These are phyloP conservation scores for Pseudogymnoascus sp. DNA, from an alignment of 2,329 filamentous ascomycete species.

Conservation along the genomic window DNA sequence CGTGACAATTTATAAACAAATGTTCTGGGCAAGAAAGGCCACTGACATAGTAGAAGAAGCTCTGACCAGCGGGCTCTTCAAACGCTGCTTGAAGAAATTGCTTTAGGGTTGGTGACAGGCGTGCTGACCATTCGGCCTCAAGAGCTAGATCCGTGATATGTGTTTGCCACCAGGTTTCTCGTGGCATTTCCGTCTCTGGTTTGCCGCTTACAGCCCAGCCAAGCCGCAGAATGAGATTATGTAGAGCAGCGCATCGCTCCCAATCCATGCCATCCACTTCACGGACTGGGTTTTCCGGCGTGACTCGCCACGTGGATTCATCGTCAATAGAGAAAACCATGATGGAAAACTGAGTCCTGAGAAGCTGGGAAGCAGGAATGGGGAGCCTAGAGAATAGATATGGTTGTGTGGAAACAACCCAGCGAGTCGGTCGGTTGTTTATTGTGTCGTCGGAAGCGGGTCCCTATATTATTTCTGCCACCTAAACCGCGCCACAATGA, in stretches of 20 bases:
- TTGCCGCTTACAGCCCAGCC: conserved; percentile 11
- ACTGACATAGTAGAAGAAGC: conserved; percentile 17
- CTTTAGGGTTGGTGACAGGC: conserved; percentile 15
- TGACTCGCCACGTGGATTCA: conserved; percentile 5
- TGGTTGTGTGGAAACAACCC: background rate
- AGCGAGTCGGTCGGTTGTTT: too few relatives aligned
- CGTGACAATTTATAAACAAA: conserved; percentile 10
- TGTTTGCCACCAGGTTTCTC: conserved; percentile 14
- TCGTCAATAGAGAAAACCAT: background rate
- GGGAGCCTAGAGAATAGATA: background rate
- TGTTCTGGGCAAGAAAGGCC: conserved; percentile 10
- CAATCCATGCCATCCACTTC: conserved; percentile 15
- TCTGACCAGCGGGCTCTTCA: conserved; percentile 10
- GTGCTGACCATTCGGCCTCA: conserved; percentile 11
- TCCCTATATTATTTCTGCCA: too few relatives aligned
- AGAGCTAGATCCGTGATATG: conserved; percentile 11
- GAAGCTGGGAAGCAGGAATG: background rate
- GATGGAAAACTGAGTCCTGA: background rate
- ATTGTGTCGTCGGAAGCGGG: too few relatives aligned
- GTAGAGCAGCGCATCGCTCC: conserved; percentile 17
- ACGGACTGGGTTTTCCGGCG: conserved; percentile 7
- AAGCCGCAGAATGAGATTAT: conserved; percentile 14
- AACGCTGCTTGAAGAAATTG: conserved; percentile 15
- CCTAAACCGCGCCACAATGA: too few relatives aligned
- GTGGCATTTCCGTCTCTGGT: conserved; percentile 10